Evolutionary conservation across 305 asterid species (phyloP), one percentile per base, ranked within the genome.

Genomic region (Vinca major): DNA sequence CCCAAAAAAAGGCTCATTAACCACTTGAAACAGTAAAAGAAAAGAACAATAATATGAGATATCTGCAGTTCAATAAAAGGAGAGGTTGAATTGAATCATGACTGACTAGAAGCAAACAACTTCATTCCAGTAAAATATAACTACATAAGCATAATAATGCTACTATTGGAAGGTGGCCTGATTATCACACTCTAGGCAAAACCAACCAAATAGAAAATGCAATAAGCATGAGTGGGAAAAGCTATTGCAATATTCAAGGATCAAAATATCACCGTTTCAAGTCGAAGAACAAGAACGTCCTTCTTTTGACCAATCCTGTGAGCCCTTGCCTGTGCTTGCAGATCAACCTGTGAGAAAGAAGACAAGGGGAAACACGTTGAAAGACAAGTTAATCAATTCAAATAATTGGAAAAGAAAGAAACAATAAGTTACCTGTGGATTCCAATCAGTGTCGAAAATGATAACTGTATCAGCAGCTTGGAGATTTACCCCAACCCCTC

Each of bases 291-390:
- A 58, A 94, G 99, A 77, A 94, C 99, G 40, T 94, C 99, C 80
- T 84, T 94, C 88, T 94, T 94, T 76, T 94, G 99, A 62, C 99
- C 99, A 79, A 94, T 91, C 88, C 99, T 86, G 81, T 94, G 99
- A 69, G 99, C 99, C 82, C 99, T 88, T 62, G 99, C 99, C 79
- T 94, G 99, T 69, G 99, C 99, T 89, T 94, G 99, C 83, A 94
- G 89, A 86, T 94, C 99, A 82, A 94, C 99, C 99, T 94, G 86
- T 78, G 79, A 71, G 71, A 78, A 65, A 69, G 70, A 49, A 45
- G 58, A 58, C 40, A 65, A 49, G 57, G 12, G 61, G 33, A 66
- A 5, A 44, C 14, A 14, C 10, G 53, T 66, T 39, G 61, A 68
- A 36, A 48, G 66, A 73, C 62, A 68, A 62, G 68, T 73, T 55